A percentile compares a stretch with the other conserved stretches of the same genome.
Conservation (phyloP, 768 basidiomycete species). For the Pilatotrama ljubarskyi region DNA sequence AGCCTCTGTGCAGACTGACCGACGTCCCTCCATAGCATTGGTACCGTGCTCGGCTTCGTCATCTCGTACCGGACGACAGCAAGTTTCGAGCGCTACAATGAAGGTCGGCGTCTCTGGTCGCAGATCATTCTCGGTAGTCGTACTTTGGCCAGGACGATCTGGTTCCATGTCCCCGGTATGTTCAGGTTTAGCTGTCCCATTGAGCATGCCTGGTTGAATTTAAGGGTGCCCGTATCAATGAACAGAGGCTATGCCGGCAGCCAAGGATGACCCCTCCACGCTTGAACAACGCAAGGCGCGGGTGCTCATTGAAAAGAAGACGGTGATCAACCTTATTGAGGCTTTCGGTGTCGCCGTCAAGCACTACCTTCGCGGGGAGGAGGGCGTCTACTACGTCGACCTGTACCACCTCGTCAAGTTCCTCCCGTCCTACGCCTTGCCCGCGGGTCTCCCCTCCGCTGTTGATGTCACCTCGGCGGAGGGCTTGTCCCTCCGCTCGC, state of each 20-base stretch:
- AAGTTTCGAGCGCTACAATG: conserved; percentile 76
- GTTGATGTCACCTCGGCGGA: conserved; percentile 30
- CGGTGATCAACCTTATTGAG: conserved; percentile 64
- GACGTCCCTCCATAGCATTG: conserved; percentile 40
- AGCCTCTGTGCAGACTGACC: not conserved
- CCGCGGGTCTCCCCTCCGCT: conserved; percentile 47
- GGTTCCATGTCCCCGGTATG: conserved; percentile 68
- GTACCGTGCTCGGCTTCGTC: conserved; percentile 76
- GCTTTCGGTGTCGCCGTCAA: conserved; percentile 67
- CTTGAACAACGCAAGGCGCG: conserved; percentile 44
- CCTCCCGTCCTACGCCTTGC: conserved; percentile 64
- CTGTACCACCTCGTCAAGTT: conserved; percentile 71
- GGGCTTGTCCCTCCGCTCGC: conserved; percentile 6
- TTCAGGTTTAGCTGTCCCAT: not conserved
- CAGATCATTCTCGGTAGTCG: conserved; percentile 59
- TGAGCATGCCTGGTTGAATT: not conserved
- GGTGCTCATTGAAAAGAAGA: conserved; percentile 65
- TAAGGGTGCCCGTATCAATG: too few relatives aligned
- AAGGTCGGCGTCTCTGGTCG: conserved; percentile 68
- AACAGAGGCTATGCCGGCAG: conserved; percentile 30
- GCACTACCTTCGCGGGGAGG: conserved; percentile 65
- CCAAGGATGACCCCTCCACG: conserved; percentile 18
- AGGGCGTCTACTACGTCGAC: conserved; percentile 43
- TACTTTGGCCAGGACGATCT: conserved; percentile 59
- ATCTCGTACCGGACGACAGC: conserved; percentile 72